Base-by-base conservation (phyloP, 2,329 filamentous ascomycete genomes). In the Pseudogymnoascus sp. region DNA sequence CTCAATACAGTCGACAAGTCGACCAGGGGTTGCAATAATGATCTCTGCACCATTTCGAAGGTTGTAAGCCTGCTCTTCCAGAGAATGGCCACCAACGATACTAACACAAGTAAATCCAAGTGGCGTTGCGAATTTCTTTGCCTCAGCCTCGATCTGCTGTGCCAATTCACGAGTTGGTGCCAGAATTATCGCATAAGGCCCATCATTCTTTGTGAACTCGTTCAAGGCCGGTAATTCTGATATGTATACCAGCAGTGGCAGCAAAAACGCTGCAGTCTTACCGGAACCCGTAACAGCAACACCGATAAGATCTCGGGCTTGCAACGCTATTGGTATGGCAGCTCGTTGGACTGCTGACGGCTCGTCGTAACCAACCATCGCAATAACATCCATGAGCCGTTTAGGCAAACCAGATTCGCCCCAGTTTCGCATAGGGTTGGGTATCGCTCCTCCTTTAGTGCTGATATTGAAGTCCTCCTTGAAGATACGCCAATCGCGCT, bases 401-500 rank as follows among this genome's bases (percentile, higher is more conserved):
- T 84, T 82, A 2, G 94, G 92, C 40, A 99, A 80, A 5, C 82
- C 82, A 3, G 92, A 96, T 75, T 99, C 94, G 56, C 83, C 73
- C 94, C 94, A 99, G 69, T 82, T 91, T 60, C 94, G 91, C 92
- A 99, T 97, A 0, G 94, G 94, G 70, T 97, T 93, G 0, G 94
- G 94, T 63, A 97, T 91, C 25, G 83, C 82, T 47, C 93, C 93
- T 64, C 94, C 94, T 75, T 96, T 97, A 7, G 92, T 97, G 42
- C 88, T 83, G 73, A 99, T 99, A 70, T 94, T 95, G 78, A 96
- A 97, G 76, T 99, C 92, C 75, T 97, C 94, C 77, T 97, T 99
- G 85, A 99, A 97, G 70, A 99, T 97, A 73, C 94, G 90, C 94
- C 94, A 99, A 76, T 99, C 94, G 74, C 94, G 84, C 77, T 97